phyloP scores from a whole-genome alignment of 768 basidiomycete genomes.

The Russula lepida region DNA sequence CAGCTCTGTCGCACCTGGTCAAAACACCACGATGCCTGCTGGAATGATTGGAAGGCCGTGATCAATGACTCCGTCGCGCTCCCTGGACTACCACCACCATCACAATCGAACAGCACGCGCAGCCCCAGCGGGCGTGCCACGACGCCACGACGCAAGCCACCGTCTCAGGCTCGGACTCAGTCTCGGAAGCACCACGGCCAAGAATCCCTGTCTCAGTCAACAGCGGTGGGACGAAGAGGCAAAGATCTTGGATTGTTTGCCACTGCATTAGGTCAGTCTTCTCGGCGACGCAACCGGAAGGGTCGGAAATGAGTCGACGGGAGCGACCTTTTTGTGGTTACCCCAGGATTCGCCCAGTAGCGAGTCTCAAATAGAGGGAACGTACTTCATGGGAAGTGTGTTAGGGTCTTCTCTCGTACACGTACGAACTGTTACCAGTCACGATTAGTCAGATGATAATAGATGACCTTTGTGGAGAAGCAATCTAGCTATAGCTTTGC shows the following conservation, averaged over 20 bases:
- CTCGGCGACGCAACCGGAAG: neutral
- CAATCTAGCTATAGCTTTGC: too few relatives aligned
- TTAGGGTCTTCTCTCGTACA: too few relatives aligned
- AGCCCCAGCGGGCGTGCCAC: too few relatives aligned
- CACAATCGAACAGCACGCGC: too few relatives aligned
- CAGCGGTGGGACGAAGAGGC: neutral
- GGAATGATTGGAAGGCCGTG: constrained; percentile 25
- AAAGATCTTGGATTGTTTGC: neutral
- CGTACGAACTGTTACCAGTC: too few relatives aligned
- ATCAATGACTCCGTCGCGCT: neutral
- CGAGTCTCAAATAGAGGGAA: neutral
- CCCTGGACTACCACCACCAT: neutral
- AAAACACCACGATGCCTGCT: constrained; percentile 25
- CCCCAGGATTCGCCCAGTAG: neutral
- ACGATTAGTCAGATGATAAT: too few relatives aligned
- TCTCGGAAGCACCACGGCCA: too few relatives aligned
- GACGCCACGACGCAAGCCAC: too few relatives aligned
- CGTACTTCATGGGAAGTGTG: neutral
- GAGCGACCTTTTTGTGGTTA: neutral
- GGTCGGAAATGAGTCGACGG: neutral
- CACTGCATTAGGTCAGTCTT: neutral
- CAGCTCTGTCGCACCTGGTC: constrained; percentile 27
- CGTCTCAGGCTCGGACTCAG: too few relatives aligned
- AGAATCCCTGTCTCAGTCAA: too few relatives aligned
- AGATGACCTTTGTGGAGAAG: too few relatives aligned